Evolutionary conservation across 371 early-diverging fungal species (phyloP).

Genomic region (Blakeslea trispora): DNA sequence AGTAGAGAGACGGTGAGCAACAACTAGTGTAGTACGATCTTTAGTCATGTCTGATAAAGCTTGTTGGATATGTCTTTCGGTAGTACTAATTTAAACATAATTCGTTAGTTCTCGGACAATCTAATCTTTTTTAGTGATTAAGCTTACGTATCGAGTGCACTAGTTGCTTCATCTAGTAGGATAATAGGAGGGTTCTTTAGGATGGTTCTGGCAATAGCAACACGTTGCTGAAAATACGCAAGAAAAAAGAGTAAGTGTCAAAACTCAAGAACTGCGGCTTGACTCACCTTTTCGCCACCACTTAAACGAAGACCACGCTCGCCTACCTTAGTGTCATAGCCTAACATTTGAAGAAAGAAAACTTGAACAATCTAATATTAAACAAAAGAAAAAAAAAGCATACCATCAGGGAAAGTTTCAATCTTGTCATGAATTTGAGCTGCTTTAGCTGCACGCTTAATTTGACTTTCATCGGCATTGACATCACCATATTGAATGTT

Average conservation of each 20-base stretch:
- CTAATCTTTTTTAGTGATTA: neutral
- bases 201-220: slow-evolving; percentile 51
- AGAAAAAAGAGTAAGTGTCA: neutral
- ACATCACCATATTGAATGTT: slow-evolving; percentile 79
- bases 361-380: too few species aligned
- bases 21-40: slow-evolving; percentile 87
- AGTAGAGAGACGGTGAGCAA: slow-evolving; percentile 88
- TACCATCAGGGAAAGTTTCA: slow-evolving; percentile 61
- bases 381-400: slow-evolving; percentile 4
- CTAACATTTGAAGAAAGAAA: slow-evolving; percentile 29
- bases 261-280: neutral
- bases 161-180: slow-evolving; percentile 56
- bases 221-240: slow-evolving; percentile 59
- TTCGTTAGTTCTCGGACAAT: neutral
- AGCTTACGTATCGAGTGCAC: slow-evolving; percentile 59
- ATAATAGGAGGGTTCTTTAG: slow-evolving; percentile 46
- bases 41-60: slow-evolving; percentile 62
- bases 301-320: slow-evolving; percentile 88
- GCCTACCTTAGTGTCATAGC: slow-evolving; percentile 93
- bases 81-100: slow-evolving; percentile 38
- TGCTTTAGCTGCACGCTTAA: slow-evolving; percentile 75
- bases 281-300: slow-evolving; percentile 82
- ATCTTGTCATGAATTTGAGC: slow-evolving; percentile 81
- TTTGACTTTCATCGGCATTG: slow-evolving; percentile 63
- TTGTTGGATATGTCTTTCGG: slow-evolving; percentile 78